phyloP scores from a whole-genome alignment of 139 green algal species.

The Monoraphidium neglectum region DNA sequence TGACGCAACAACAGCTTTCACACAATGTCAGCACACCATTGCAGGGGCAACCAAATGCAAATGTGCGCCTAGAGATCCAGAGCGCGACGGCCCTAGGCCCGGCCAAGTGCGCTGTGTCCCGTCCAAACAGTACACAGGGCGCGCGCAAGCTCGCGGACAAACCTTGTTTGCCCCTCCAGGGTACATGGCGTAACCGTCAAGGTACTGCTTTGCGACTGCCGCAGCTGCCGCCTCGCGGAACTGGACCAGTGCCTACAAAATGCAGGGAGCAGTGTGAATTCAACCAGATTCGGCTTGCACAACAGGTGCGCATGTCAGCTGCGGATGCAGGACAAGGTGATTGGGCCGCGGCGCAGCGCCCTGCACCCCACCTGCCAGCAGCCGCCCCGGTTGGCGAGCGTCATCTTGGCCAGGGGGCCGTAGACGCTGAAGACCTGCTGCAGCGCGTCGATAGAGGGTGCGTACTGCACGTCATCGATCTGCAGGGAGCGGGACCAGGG shows the following conservation, averaged over 20 bases:
- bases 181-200: slow-evolving; percentile 36
- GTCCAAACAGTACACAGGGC: no score
- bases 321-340: no score
- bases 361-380: slow-evolving; percentile 28
- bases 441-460: slow-evolving; percentile 18
- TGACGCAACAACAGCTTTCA: no score
- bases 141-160: no score
- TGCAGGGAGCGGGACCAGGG: background rate
- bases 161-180: slow-evolving; percentile 27
- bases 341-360: no score
- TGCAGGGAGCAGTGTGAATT: background rate
- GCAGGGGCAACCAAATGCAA: no score
- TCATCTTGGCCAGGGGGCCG: slow-evolving; percentile 10
- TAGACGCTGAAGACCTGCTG: slow-evolving; percentile 22
- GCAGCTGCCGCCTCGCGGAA: slow-evolving; percentile 17
- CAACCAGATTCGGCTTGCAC: background rate
- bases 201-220: slow-evolving; percentile 18
- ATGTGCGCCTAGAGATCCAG: no score
- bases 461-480: slow-evolving; percentile 26
- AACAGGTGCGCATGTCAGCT: no score
- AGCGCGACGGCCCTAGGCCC: no score
- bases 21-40: no score
- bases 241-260: slow-evolving; percentile 33
- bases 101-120: no score
- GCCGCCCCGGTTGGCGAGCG: slow-evolving; percentile 3